Base-by-base conservation (phyloP, 116 monocot genomes). In the Posidonia oceanica region DNA sequence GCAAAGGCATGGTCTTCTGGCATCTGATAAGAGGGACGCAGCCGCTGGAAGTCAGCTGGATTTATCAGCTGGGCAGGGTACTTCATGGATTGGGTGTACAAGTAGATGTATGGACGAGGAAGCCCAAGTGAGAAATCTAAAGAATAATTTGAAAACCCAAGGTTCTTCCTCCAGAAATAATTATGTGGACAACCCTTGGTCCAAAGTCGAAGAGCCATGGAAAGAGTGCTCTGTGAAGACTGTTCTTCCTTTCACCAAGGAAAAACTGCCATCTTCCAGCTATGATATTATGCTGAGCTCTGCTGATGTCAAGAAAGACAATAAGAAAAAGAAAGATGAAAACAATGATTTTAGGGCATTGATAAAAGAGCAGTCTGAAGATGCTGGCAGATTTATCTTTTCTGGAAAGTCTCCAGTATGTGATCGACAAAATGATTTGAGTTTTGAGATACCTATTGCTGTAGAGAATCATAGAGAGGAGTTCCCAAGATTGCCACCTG, bases 171-270 rank as follows among this genome's bases (percentile, higher is more conserved):
- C 73, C 3, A 74, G 74, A 22, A 75, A 77, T 23, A 64, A 72
- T 71, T 75, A 79, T 37, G 57, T 80, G 22, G 89, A 86, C 67
- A 85, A 83, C 53, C 69, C 70, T 7, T 83, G 83, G 85, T 71
- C 76, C n/a, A 76, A 70, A 23, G 68, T 40, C 54, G 87, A 89
- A 29, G 83, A 78, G 11, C 55, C 67, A 13, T 66, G 72, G 62
- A 91, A 76, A 54, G 91, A 81, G 11, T 86, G 79, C 65, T 71
- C 84, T 8, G 83, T 96, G n/a, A 96, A 86, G 71, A 87, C 82
- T 38, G 80, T 92, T 62, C 77, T 89, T 56, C 85, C 89, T 52
- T 84, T 87, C 76, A 71, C 83, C 29, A 70, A 58, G 14, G 81
- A 73, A 55, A 79, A 74, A 80, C 10, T 29, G 23, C 67, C 87